Conservation (phyloP, 495 filamentous ascomycete genomes). For the Aspergillus bridgeri region DNA sequence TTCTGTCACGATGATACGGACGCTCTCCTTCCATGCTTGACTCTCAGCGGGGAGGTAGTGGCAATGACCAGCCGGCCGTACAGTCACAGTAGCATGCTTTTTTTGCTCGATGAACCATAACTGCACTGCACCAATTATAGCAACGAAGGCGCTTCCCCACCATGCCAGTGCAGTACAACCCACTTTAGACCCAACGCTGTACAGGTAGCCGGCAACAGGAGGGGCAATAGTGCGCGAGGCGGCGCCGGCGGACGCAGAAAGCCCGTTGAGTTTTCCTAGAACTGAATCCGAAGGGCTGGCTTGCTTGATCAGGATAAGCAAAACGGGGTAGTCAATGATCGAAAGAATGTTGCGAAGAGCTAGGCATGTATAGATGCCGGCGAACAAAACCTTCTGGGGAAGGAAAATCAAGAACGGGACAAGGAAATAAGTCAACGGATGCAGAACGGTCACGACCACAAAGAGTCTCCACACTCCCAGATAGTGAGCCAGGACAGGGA, state of each 20-base stretch:
- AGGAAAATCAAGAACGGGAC: constrained; percentile 67
- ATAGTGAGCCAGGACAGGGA: constrained; percentile 65
- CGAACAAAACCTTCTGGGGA: constrained; percentile 53
- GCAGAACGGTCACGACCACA: constrained; percentile 67
- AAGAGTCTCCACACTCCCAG: constrained; percentile 75
- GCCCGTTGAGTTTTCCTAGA: constrained; percentile 76
- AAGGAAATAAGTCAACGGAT: constrained; percentile 72
- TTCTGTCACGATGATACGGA: constrained; percentile 40
- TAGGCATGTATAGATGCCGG: constrained; percentile 71
- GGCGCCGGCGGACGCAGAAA: constrained; percentile 75
- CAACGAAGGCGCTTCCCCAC: constrained; percentile 72
- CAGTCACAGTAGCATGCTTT: constrained; percentile 35
- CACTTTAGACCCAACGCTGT: constrained; percentile 61
- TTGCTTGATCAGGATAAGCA: constrained; percentile 82
- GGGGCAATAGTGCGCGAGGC: constrained; percentile 73
- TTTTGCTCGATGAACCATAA: constrained; percentile 60
- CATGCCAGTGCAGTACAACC: constrained; percentile 74
- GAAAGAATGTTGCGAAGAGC: constrained; percentile 69
- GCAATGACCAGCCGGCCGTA: constrained; percentile 32
- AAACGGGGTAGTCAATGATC: constrained; percentile 73
- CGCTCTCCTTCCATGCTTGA: constrained; percentile 25
- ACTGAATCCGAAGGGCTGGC: constrained; percentile 63
- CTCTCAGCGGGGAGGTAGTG: constrained; percentile 24
- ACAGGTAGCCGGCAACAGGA: constrained; percentile 71
- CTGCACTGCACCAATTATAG: constrained; percentile 64